Base-by-base conservation (phyloP, 169 alveolate genomes). In the Plasmodium ovale region DNA sequence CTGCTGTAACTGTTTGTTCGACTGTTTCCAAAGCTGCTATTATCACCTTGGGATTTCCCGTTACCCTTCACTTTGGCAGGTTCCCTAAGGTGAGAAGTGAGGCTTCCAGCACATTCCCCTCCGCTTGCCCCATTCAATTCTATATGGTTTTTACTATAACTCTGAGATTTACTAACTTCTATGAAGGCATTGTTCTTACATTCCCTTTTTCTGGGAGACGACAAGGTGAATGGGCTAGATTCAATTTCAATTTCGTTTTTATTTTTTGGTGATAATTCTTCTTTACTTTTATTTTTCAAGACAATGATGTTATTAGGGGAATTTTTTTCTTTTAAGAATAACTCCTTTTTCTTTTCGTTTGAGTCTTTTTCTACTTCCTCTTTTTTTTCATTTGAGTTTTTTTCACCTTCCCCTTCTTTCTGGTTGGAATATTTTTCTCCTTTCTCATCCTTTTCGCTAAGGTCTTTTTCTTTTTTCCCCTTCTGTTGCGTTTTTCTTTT, bases 131-230 rank as follows among this genome's bases (percentile, higher is more conserved):
- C 42, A 44, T 42, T 39, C 31, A 69, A 44, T 69, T 69, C 82
- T 44, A 69, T 42, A 33, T 19, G 3, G 23, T 56, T 42, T 27
- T 69, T 49, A 53, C 31, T 44, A 35, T 16, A 12, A 33, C 64
- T 49, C 3, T 31, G 16, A n/a, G 82, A 25, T 54, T 53, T 35
- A 69, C 23, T 35, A 7, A 35, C 64, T 16, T 69, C 58, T 69
- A 69, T 19, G 29, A 33, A 31, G 73, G 54, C 35, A 47, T 25
- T 64, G 53, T 64, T 33, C 10, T 23, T 64, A 12, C n/a, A 42
- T 54, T 12, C 64, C 25, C 82, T 53, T 21, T 21, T 69, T 69
- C 47, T 49, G 12, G 64, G 47, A 49, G 82, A 49, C 3, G 47
- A 29, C 64, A 47, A 49, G 47, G 56, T 56, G 1, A 33, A 23